Evolutionary conservation across 306 rosid genomes (phyloP), one percentile per base, ranked within the genome.

Genomic region (Biancaea sappan): DNA sequence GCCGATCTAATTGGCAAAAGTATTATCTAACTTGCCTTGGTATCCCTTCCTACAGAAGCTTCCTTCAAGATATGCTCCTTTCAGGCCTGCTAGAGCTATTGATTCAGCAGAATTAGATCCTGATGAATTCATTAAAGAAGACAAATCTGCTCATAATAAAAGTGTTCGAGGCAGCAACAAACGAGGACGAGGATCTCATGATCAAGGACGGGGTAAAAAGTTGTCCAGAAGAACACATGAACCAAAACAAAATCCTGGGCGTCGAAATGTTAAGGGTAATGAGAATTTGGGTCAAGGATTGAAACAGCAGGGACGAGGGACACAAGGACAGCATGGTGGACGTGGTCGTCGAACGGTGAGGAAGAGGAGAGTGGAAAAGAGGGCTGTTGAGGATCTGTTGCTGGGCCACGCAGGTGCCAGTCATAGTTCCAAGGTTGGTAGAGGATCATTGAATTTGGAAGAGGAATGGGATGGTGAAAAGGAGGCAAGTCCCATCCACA

Each of bases 311-410:
- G 90, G 83, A 3, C 82, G 73, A 51, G 88, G 80, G 77, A 54
- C 87, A 21, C 89, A 74, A 56, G 90, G 87, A 66, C 90, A 84
- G 71, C 90, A 81, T 52, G 88, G 97, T 53, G 86, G 87, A 37
- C 89, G 99, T 51, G 98, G 99, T 10, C 98, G 90, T 48, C 93
- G 99, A 6, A 92, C 99, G 0, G 89, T 92, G 59, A 84, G 99
- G 85, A 90, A 91, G 78, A 85, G 92, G 48, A 84, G 96, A 85
- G 82, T 80, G 43, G 94, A 83, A 63, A 86, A 87, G 79, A 84
- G 89, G 79, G 86, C 82, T 76, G 87, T 87, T 10, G 92, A 88
- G 77, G 92, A 89, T 79, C 83, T 84, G 53, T 79, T 80, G 62
- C 63, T 73, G 26, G 84, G 84, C 54, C 88, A 43, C 14, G 77